Evolutionary conservation across 257 asterid species (phyloP), one percentile per base, ranked within the genome.

Genomic region (Linderniella brevidens): DNA sequence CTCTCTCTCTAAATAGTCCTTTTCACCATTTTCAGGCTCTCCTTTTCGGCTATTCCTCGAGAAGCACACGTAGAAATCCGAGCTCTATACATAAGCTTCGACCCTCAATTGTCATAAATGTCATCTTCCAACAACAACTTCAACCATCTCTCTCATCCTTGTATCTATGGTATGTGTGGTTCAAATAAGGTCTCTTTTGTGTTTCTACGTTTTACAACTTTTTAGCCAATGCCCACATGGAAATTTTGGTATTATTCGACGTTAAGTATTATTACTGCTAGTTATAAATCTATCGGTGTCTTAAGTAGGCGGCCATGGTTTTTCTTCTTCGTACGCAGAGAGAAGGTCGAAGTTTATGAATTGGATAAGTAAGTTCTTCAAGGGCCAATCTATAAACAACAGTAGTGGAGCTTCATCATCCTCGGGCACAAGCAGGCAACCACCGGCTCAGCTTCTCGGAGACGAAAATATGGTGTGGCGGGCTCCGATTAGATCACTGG

Each of bases 321-420:
- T 63, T 77, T 71, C 63, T 72, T 75, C 81, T 69, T 71, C 79
- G 17, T 19, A 69, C 60, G 64, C 93, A 74, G 94, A 90, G 78
- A 82, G 92, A 53, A 90, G 81, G 49, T 73, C 96, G 9, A 50
- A 92, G 47, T 71, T 81, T 57, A 79, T 79, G 96, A 85, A 85
- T 68, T 85, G 94, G 98, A 48, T 88, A 55, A 63, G 82, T 55
- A 84, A 69, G 82, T 46, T 88, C 46, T 88, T 84, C 75, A 80
- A 69, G 68, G 64, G 83, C 44, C 77, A 85, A 58, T 58, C 75
- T 37, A 57, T 61, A 20, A 60, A 59, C 57, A 29, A 63, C 69
- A 17, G 63, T 71, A 17, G 71, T 70, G 49, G 77, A 63, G 40
- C 86, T n/a, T n/a, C n/a, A n/a, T n/a, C n/a, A n/a, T n/a, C n/a